These are phyloP conservation scores for Geosiphon pyriformis DNA, from an alignment of 192 early-diverging fungal species.

Conservation along the genomic window DNA sequence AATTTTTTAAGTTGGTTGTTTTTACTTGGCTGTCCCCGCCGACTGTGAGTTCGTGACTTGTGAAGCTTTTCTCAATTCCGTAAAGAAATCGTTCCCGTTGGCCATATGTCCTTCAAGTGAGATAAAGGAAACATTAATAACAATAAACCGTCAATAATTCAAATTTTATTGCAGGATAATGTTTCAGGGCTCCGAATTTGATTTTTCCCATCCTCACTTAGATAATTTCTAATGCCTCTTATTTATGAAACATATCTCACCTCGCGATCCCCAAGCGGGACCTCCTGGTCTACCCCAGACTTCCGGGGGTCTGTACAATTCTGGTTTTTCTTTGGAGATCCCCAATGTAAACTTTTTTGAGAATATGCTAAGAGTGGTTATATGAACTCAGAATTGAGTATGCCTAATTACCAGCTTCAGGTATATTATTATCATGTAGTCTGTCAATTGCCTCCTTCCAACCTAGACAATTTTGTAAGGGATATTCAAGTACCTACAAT, in stretches of 20 bases:
- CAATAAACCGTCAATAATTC: too few species aligned
- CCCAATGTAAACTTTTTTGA: too few species aligned
- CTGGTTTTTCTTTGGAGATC: slow-evolving; percentile 21
- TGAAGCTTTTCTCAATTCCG: slow-evolving; percentile 17
- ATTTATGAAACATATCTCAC: background rate
- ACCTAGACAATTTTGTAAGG: background rate
- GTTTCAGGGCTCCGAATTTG: too few species aligned
- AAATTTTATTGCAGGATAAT: too few species aligned
- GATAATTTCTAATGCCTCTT: background rate
- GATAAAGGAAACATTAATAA: too few species aligned
- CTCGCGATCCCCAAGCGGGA: slow-evolving; percentile 10
- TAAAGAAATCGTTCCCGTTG: slow-evolving; percentile 22
- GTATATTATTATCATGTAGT: slow-evolving; percentile 12
- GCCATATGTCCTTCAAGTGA: slow-evolving; percentile 22
- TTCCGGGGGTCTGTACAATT: slow-evolving; percentile 4
- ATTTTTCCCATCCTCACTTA: too few species aligned
- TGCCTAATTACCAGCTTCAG: slow-evolving; percentile 21
- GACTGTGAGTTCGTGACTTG: background rate
- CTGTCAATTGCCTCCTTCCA: slow-evolving; percentile 5
- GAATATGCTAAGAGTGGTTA: too few species aligned
- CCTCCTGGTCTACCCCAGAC: slow-evolving; percentile 3
- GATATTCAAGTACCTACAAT: background rate
- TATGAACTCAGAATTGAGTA: too few species aligned
- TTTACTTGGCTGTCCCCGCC: slow-evolving; percentile 24
- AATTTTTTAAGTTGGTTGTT: slow-evolving; percentile 14